Conservation (phyloP, 805 yeast species). For the Torulaspora quercuum region DNA sequence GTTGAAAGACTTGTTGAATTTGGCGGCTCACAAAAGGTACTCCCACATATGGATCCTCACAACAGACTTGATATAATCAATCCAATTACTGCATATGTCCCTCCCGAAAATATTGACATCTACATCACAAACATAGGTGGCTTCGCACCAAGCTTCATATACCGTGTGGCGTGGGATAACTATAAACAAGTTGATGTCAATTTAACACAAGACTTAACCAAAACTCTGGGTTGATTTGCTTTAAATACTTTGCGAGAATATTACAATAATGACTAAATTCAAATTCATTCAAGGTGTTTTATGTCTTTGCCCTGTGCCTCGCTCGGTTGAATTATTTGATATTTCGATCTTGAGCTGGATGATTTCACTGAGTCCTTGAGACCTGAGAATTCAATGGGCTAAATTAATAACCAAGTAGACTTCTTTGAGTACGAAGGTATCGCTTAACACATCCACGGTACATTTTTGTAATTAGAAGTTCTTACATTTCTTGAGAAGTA, state of each 20-base stretch:
- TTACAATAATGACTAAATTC: neutral
- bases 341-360: slow-evolving; percentile 62
- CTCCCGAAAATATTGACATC: slow-evolving; percentile 92
- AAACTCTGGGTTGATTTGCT: slow-evolving; percentile 26
- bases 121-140: slow-evolving; percentile 96
- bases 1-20: slow-evolving; percentile 81
- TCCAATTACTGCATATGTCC: slow-evolving; percentile 85
- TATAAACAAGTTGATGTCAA: slow-evolving; percentile 81
- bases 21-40: slow-evolving; percentile 61
- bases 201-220: slow-evolving; percentile 37
- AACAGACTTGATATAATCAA: slow-evolving; percentile 50
- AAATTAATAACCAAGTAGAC: slow-evolving; percentile 38
- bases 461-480: slow-evolving; percentile 34
- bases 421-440: slow-evolving; percentile 61
- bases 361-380: slow-evolving; percentile 16
- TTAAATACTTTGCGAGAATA: slow-evolving; percentile 7
- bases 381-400: slow-evolving; percentile 44
- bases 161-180: slow-evolving; percentile 91
- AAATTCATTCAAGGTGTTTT: slow-evolving; percentile 3
- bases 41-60: slow-evolving; percentile 63
- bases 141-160: slow-evolving; percentile 91
- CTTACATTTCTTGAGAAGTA: slow-evolving; percentile 16
- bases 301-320: slow-evolving; percentile 53
- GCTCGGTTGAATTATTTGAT: slow-evolving; percentile 47
- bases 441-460: slow-evolving; percentile 22